These are phyloP conservation scores for Aureobasidium sp. DNA, from an alignment of 2,329 filamentous ascomycete species.

Conservation along the genomic window DNA sequence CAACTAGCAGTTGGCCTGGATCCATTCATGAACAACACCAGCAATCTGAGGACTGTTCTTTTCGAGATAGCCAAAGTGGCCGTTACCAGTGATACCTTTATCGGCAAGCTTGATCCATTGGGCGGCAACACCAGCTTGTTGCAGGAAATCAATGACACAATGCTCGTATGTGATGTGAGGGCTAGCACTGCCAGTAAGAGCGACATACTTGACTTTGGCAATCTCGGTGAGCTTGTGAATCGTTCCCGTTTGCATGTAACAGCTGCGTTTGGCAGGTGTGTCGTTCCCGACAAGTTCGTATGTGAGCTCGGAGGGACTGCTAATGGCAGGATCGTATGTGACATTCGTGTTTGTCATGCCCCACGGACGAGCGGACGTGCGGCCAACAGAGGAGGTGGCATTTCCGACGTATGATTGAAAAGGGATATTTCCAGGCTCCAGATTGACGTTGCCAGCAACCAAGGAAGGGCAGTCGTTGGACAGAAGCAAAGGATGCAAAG, in stretches of 20 bases:
- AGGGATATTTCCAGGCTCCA: conserved; percentile 48
- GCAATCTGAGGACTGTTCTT: conserved; percentile 41
- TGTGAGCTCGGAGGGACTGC: conserved; percentile 18
- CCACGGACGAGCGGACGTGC: conserved; percentile 18
- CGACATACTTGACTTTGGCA: conserved; percentile 36
- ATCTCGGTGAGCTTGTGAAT: conserved; percentile 42
- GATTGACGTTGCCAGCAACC: conserved; percentile 41
- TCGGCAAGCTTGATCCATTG: conserved; percentile 39
- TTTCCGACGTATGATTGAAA: conserved; percentile 27
- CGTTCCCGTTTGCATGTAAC: conserved; percentile 32
- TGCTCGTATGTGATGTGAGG: conserved; percentile 47
- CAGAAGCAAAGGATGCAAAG: conserved; percentile 34
- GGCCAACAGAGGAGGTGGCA: conserved; percentile 13
- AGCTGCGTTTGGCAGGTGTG: conserved; percentile 25
- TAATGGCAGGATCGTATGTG: conserved; percentile 26
- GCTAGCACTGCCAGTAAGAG: conserved; percentile 47
- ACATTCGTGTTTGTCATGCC: conserved; percentile 28
- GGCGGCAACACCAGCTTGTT: conserved; percentile 41
- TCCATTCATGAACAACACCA: conserved; percentile 22
- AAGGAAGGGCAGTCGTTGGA: conserved; percentile 41
- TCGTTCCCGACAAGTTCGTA: conserved; percentile 20
- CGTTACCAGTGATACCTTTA: conserved; percentile 43
- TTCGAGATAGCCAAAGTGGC: conserved; percentile 48
- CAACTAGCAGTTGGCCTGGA: not conserved
- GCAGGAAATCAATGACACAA: conserved; percentile 44